Base-by-base conservation (phyloP, 2,329 filamentous ascomycete genomes). In the Phoma sp. region DNA sequence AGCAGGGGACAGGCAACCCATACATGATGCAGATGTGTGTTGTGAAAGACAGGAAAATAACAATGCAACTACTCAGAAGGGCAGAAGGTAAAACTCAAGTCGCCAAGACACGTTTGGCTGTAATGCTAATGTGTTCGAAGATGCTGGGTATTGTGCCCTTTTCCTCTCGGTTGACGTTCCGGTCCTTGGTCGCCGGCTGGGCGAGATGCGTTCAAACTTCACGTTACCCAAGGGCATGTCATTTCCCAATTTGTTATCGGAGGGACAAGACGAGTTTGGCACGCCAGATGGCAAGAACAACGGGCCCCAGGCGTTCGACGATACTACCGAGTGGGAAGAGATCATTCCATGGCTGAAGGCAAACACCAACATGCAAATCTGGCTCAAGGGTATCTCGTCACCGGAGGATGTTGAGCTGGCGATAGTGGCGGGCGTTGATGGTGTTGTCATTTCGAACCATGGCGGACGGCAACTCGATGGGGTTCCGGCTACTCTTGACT, bases 401-500 rank as follows among this genome's bases (percentile, higher is more conserved):
- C 49, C 52, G 2, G 57, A 59, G 40, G 78, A 80, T 54, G 75
- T 76, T 1, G 59, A 71, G 13, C 69, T 78, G 27, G 78, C 78
- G 4, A 79, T 86, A 23, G 62, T 69, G 40, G 66, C 70, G 58
- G 71, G 73, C 2, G 68, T 72, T 32, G 72, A 78, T 52, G 75
- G 75, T 0, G 67, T 77, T 22, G 71, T 86, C 2, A 80, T 86
- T 10, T 82, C 80, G 27, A 86, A 86, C 58, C 84, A 86, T 61
- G 84, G 83, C 11, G 80, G 80, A 2, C 70, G 83, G 24, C 84
- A 87, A 68, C 70, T 85, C 9, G 83, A 86, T 57, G 82, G 83
- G 4, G 82, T 81, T 2, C 75, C 81, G 5, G 79, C 79, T 3
- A 80, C 80, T 4, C 72, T 86, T 4, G 83, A 85, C 49, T 78